Base-by-base conservation (phyloP, 768 basidiomycete genomes). In the Tephrocybe sp. region DNA sequence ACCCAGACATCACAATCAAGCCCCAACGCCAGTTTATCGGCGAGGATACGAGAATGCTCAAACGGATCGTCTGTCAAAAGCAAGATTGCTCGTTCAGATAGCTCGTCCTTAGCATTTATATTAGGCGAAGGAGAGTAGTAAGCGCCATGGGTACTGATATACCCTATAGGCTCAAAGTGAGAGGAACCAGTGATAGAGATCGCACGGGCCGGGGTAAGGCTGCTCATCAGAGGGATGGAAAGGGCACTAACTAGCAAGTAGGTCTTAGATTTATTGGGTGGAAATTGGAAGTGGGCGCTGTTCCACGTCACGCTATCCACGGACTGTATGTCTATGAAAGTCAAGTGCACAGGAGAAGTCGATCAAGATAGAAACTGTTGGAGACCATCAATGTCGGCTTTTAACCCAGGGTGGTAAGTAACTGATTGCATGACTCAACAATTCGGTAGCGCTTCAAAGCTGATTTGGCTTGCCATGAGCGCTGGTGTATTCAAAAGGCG, bases 1-100 rank as follows among this genome's bases (percentile, higher is more conserved):
- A 82, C 70, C 77, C 80, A 85, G 14, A 84, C 82, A 56, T 85
- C 84, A 54, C 82, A 80, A 14, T 69, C 65, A 23, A 84, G 58
- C 14, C 65, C 57, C 49, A 73, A 65, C 7, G 82, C 72, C 19
- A 83, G 60, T 22, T 70, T 65, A 62, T 85, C 83, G 1, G 83
- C 82, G 5, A 84, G 67, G 50, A 87, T 71, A 57, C 79, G 82
- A 54, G 66, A 70, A 55, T 84, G 84, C 32, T 71, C 67, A 5
- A 84, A 65, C 0, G 82, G 83, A 52, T 70, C 73, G 53, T 85
- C 83, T 0, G 78, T 83, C 26, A 83, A 65, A 5, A 83, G 61
- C 16, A 85, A 59, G 14, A 85, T 66, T 5, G 80, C 77, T 17
- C 67, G 65, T 31, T 68, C 69, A 9, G 67, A 62, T 13, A 58